These are phyloP conservation scores for Excoecaria agallocha DNA, from an alignment of 345 rosid species.

Conservation along the genomic window DNA sequence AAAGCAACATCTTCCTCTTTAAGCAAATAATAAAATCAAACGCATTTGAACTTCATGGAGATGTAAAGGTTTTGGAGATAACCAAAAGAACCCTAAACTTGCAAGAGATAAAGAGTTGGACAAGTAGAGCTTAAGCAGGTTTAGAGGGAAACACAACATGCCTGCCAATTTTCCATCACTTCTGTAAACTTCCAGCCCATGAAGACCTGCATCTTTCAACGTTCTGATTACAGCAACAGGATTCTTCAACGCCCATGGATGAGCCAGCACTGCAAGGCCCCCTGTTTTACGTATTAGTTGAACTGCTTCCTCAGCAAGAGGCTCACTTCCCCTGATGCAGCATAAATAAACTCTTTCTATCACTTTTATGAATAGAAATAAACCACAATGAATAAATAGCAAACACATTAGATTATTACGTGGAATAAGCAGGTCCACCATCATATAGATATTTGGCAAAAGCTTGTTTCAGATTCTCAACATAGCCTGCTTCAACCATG, in stretches of 20 bases:
- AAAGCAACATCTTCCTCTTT: background rate
- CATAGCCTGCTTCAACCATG: slow-evolving; percentile 87
- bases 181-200: slow-evolving; percentile 86
- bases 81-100: background rate
- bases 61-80: background rate
- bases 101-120: background rate
- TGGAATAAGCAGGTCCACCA: slow-evolving; percentile 92
- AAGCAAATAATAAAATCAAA: background rate
- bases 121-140: background rate
- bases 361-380: background rate
- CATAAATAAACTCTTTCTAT: slow-evolving; percentile 11
- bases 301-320: slow-evolving; percentile 74
- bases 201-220: slow-evolving; percentile 82
- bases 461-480: slow-evolving; percentile 83
- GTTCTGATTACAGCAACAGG: slow-evolving; percentile 56
- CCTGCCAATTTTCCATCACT: slow-evolving; percentile 82
- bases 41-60: background rate
- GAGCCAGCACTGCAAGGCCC: slow-evolving; percentile 94
- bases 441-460: slow-evolving; percentile 77
- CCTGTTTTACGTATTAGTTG: slow-evolving; percentile 69
- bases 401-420: slow-evolving; percentile 37
- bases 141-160: slow-evolving; percentile 18
- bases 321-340: slow-evolving; percentile 75
- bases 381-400: background rate
- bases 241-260: slow-evolving; percentile 93